Conservation (phyloP, 352 stramenopile species). For the Proteromonas lacertae region DNA sequence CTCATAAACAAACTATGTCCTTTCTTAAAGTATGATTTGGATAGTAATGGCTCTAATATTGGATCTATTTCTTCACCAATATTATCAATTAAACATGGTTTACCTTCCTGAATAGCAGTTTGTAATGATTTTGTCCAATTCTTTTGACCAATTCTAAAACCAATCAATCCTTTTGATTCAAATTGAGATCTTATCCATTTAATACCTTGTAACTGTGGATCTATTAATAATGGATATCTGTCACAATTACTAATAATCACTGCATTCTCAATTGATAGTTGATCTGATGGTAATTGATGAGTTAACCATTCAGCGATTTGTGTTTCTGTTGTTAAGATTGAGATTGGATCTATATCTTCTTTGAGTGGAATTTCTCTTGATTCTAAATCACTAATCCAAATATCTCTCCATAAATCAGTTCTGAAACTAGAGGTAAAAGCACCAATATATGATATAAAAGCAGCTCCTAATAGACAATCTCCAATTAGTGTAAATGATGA, state of each 20-base stretch:
- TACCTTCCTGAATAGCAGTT: conserved; percentile 37
- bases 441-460: conserved; percentile 45
- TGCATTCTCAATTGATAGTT: conserved; percentile 54
- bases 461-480: conserved; percentile 31
- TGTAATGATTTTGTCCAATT: conserved; percentile 39
- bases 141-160: conserved; percentile 18
- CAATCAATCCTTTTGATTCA: conserved; percentile 21
- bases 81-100: conserved; percentile 30
- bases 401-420: conserved; percentile 12
- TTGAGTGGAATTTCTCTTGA: conserved; percentile 25
- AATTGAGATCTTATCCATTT: conserved; percentile 37
- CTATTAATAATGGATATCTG: conserved; percentile 40
- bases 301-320: conserved; percentile 44
- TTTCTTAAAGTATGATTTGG: conserved; percentile 61
- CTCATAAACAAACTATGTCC: conserved; percentile 65
- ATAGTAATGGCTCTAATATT: conserved; percentile 59
- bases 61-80: conserved; percentile 71
- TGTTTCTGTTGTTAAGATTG: conserved; percentile 28
- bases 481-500: conserved; percentile 28
- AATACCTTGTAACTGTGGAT: conserved; percentile 42
- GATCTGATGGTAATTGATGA: conserved; percentile 34
- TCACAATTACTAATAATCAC: conserved; percentile 44
- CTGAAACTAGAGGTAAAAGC: conserved; percentile 34
- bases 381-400: conserved; percentile 25
- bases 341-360: conserved; percentile 15